Evolutionary conservation across 371 early-diverging fungal genomes (phyloP).

Genomic region (Apophysomyces elegans): DNA sequence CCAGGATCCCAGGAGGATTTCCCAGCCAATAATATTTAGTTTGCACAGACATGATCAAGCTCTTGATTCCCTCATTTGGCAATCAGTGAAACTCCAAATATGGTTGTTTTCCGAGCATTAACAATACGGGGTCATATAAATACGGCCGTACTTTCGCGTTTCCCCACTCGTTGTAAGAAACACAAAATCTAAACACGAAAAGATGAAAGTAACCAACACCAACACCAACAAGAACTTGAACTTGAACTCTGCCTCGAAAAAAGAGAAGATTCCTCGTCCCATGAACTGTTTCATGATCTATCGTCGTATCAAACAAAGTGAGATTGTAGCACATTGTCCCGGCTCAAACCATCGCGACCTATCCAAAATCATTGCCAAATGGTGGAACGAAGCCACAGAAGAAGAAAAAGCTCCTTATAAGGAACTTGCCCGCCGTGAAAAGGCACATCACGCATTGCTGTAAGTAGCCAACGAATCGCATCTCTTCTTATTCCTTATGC

Average conservation of each 20-base stretch:
- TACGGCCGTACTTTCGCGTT: not conserved
- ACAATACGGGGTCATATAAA: not conserved
- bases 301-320: constrained; percentile 68
- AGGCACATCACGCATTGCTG: constrained; percentile 50
- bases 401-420: constrained; percentile 61
- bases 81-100: too few species aligned
- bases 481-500: not conserved
- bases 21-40: too few species aligned
- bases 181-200: too few species aligned
- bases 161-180: not conserved
- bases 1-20: too few species aligned
- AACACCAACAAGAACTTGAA: not conserved
- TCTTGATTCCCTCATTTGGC: too few species aligned
- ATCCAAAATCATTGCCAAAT: constrained; percentile 67
- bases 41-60: too few species aligned
- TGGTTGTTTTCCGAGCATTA: too few species aligned
- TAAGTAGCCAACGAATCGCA: constrained; percentile 2
- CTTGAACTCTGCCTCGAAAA: not conserved
- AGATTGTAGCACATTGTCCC: constrained; percentile 57
- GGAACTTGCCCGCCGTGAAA: constrained; percentile 60
- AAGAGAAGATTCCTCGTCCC: constrained; percentile 47
- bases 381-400: constrained; percentile 65
- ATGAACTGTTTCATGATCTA: constrained; percentile 68
- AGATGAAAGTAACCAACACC: too few species aligned
- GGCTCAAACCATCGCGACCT: constrained; percentile 71